Conservation (phyloP, 106 monocot species). For the Dioscorea zingiberensis region DNA sequence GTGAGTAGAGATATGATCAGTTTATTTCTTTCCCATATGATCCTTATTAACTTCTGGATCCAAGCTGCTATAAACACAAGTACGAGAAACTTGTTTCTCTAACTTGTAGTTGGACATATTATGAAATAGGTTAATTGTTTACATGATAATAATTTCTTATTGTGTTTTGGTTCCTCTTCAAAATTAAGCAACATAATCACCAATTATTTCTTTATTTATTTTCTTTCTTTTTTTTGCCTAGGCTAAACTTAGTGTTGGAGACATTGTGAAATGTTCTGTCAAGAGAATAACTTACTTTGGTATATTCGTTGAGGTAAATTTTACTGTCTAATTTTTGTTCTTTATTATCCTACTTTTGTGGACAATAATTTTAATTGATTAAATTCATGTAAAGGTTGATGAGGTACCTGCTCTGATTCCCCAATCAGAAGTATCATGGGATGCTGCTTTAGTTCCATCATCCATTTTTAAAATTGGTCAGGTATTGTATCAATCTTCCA, state of each 20-base stretch:
- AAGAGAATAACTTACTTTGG: conserved; percentile 84
- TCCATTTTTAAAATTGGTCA: conserved; percentile 75
- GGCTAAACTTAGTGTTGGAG: conserved; percentile 81
- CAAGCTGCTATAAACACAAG: too few relatives aligned
- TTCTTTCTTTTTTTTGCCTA: conserved; percentile 8
- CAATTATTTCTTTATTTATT: neutral
- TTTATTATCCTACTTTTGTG: neutral
- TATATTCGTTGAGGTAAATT: conserved; percentile 87
- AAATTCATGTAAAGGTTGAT: conserved; percentile 63
- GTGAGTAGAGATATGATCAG: conserved; percentile 20
- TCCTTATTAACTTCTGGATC: too few relatives aligned
- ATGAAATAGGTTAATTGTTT: too few relatives aligned
- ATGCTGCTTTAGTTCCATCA: conserved; percentile 69
- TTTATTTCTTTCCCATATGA: too few relatives aligned
- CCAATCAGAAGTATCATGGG: conserved; percentile 88
- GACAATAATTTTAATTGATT: neutral
- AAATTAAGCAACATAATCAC: too few relatives aligned
- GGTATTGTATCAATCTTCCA: conserved; percentile 27
- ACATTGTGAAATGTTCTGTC: conserved; percentile 76
- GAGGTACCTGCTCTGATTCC: conserved; percentile 89
- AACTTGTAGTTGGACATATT: too few relatives aligned
- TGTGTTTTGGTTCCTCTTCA: too few relatives aligned
- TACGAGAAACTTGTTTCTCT: too few relatives aligned
- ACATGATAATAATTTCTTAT: too few relatives aligned
- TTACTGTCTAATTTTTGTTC: neutral